A percentile compares a stretch with the other conserved stretches of the same genome.
Evolutionary conservation across 352 stramenopile genomes (phyloP).

Genomic region (Pythium chondricola): DNA sequence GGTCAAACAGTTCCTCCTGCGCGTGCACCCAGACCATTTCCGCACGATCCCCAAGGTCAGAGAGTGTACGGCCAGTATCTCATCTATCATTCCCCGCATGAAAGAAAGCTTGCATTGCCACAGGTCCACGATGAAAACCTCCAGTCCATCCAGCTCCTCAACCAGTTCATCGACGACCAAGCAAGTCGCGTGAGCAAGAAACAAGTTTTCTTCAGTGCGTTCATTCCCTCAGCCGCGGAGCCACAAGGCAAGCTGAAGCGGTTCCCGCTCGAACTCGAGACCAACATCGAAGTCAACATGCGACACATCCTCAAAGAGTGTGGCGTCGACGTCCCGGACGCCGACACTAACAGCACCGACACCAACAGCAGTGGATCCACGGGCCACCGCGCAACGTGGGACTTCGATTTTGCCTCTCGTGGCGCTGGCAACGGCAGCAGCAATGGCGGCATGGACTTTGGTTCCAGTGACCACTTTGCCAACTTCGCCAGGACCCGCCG

Average conservation of each 20-base stretch:
- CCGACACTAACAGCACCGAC: background rate
- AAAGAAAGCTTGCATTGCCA: background rate
- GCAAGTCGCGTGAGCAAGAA: constrained; percentile 6
- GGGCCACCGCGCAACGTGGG: background rate
- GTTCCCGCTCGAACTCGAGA: constrained; percentile 36
- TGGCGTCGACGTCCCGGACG: constrained; percentile 22
- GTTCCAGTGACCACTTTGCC: constrained; percentile 18
- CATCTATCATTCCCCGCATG: background rate
- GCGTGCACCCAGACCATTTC: constrained; percentile 67
- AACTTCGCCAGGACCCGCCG: constrained; percentile 22
- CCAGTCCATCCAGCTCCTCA: constrained; percentile 59
- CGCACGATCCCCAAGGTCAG: constrained; percentile 35
- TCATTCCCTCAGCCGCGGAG: background rate
- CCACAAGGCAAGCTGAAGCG: constrained; percentile 24
- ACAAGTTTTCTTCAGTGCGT: constrained; percentile 18
- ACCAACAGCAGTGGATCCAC: constrained; percentile 13
- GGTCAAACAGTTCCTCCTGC: constrained; percentile 74
- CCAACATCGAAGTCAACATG: constrained; percentile 47
- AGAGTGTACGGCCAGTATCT: background rate
- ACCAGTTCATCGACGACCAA: constrained; percentile 64
- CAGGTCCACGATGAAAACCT: constrained; percentile 71
- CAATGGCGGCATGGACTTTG: constrained; percentile 50
- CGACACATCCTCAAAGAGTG: constrained; percentile 42
- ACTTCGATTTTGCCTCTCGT: no score
- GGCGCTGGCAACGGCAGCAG: no score